Evolutionary conservation across 2,329 filamentous ascomycete species (phyloP), one percentile per base, ranked within the genome.

Genomic region (Cercospora berteroae): DNA sequence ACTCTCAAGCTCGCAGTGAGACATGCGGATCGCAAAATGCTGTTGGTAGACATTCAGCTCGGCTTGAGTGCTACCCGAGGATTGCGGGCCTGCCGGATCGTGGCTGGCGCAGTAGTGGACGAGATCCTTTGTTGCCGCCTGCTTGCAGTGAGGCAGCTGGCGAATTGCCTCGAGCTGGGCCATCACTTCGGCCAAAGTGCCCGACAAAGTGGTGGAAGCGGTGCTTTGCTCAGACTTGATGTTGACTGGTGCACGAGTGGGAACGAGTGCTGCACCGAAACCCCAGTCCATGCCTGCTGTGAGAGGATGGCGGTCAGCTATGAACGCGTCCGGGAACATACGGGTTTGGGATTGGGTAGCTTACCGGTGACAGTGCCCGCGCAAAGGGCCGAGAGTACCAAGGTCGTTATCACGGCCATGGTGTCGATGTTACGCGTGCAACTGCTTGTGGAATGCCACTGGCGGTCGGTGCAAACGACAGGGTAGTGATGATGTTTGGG

Each of bases 1-100:
- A 20, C 83, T 83, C 10, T 81, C 80, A 7, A 89, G 80, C 73
- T 90, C 88, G 71, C 89, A 91, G 8, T 89, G 80, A 10, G 89
- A 87, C 16, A 90, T 80, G 55, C 87, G 84, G 8, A 85, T 85
- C 2, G 88, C 87, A 69, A 88, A 90, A 33, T 87, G 81, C 4
- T 86, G 86, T 69, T 84, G 44, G n/a, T 36, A 69, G 12, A n/a
- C 31, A 27, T 68, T 56, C 6, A 72, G 63, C 75, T 73, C 10
- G 70, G 76, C 72, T 5, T 70, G 50, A 59, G 64, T 67, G 4
- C 74, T 57, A 7, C 16, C 27, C 7, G 31, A 12, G 69, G n/a
- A 74, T 70, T n/a, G 71, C 71, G 55, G 42, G 58, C 25, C 73
- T 16, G 29, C 44, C 5, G 23, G 75, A 7, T 83, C 80, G 27